Evolutionary conservation across 2,329 filamentous ascomycete species (phyloP).

Genomic region (Aspergillus ibericus): DNA sequence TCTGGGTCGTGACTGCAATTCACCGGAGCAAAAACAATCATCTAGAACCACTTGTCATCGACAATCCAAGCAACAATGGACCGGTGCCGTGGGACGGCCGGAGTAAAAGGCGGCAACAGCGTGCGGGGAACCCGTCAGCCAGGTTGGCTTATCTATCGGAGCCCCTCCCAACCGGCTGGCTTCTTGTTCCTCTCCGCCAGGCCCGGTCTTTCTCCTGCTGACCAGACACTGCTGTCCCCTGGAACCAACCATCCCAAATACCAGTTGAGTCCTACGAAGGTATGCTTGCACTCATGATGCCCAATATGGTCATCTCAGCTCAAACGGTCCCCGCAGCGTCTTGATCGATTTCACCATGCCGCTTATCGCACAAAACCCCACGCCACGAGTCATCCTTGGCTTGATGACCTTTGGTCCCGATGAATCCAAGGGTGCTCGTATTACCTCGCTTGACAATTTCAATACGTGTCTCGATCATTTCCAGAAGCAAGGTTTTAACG

Average conservation of each 20-base stretch:
- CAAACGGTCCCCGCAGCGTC: not conserved
- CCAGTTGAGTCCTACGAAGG: not conserved
- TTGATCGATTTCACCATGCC: conserved; percentile 30
- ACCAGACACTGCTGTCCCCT: not conserved
- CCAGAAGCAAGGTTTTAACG: conserved; percentile 76
- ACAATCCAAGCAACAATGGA: not conserved
- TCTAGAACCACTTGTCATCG: not conserved
- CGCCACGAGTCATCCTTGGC: conserved; percentile 74
- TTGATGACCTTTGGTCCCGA: conserved; percentile 81
- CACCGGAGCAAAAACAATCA: not conserved
- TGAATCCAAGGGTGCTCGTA: conserved; percentile 63
- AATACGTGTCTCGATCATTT: conserved; percentile 72
- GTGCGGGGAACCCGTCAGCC: not conserved
- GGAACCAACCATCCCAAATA: not conserved
- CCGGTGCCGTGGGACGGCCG: not conserved
- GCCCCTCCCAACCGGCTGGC: not conserved
- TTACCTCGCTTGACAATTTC: conserved; percentile 70
- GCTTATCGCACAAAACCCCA: conserved; percentile 43
- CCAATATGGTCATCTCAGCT: not conserved
- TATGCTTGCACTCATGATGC: not conserved
- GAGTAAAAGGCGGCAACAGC: not conserved
- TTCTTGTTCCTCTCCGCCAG: not conserved
- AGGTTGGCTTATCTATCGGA: not conserved
- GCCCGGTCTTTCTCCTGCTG: not conserved
- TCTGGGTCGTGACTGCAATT: not conserved